A percentile compares a stretch with the other conserved stretches of the same genome.
These are phyloP conservation scores for Alternaria incomplexa DNA, from an alignment of 2,329 filamentous ascomycete genomes.

Conservation along the genomic window DNA sequence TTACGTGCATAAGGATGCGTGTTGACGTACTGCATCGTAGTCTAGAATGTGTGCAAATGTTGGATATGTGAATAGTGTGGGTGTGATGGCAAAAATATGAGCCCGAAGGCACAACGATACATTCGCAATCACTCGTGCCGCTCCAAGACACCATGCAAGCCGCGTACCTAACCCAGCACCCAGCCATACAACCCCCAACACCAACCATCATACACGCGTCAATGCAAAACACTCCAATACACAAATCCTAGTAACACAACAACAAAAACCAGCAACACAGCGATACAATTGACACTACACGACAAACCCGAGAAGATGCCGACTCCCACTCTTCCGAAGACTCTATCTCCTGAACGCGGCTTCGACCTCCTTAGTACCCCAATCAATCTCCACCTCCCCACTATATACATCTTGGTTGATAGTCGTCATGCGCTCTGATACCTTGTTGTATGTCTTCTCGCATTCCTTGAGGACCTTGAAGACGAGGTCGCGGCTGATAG, in stretches of 20 bases:
- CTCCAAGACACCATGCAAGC: conserved; percentile 7
- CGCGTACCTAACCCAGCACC: neutral
- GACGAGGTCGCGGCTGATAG: conserved; percentile 65
- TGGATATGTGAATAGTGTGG: neutral
- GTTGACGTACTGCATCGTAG: neutral
- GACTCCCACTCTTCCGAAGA: conserved; percentile 23
- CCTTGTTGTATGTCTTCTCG: conserved; percentile 61
- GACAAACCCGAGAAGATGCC: conserved; percentile 12
- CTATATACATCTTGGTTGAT: conserved; percentile 54
- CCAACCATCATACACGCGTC: neutral
- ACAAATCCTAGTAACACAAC: conserved; percentile 2
- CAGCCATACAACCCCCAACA: neutral
- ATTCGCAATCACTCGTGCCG: neutral
- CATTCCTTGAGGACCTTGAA: conserved; percentile 66
- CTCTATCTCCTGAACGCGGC: conserved; percentile 39
- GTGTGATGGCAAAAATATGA: neutral
- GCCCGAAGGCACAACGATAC: neutral
- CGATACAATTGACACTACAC: neutral
- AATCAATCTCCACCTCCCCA: conserved; percentile 53
- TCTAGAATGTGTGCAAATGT: neutral
- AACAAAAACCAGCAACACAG: neutral
- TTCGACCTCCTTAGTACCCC: conserved; percentile 38
- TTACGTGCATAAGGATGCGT: neutral
- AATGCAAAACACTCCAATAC: neutral
- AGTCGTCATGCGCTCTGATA: conserved; percentile 57